Percentiles rank a stretch among this genome's conserved stretches.
Conservation (phyloP, 257 asterid species). For the Solanum chaucha region DNA sequence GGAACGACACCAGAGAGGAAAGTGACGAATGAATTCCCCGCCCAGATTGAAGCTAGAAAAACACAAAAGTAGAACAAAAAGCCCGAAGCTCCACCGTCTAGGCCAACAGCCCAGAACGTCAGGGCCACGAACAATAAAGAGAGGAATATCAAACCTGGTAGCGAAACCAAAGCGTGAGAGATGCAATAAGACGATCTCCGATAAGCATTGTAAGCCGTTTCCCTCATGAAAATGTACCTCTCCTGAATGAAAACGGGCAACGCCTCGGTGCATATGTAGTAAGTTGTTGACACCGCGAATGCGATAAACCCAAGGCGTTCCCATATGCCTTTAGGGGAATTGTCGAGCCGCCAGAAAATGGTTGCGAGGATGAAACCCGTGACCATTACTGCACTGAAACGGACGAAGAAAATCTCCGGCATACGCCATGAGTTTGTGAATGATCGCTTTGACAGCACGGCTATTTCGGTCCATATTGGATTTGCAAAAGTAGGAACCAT, state of each 20-base stretch:
- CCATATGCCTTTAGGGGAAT: slow-evolving; percentile 27
- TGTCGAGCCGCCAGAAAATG: slow-evolving; percentile 25
- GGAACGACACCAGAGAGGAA: slow-evolving; percentile 32
- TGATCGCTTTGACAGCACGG: slow-evolving; percentile 16
- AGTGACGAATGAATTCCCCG: slow-evolving; percentile 32
- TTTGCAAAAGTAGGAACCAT: slow-evolving; percentile 26
- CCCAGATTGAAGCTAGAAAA: slow-evolving; percentile 29
- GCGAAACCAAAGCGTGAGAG: slow-evolving; percentile 23
- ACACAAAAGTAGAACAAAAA: slow-evolving; percentile 18
- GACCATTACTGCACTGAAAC: slow-evolving; percentile 24
- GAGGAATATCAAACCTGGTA: slow-evolving; percentile 19
- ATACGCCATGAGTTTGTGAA: slow-evolving; percentile 25
- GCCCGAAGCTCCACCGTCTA: slow-evolving; percentile 23
- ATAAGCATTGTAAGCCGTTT: slow-evolving; percentile 30
- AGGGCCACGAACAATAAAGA: slow-evolving; percentile 11
- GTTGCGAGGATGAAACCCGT: slow-evolving; percentile 36
- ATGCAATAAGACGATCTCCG: slow-evolving; percentile 22
- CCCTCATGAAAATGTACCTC: slow-evolving; percentile 34
- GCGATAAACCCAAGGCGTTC: slow-evolving; percentile 29
- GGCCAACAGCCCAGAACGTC: slow-evolving; percentile 35
- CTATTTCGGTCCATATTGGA: slow-evolving; percentile 30
- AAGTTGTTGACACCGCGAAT: slow-evolving; percentile 27
- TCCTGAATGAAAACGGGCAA: slow-evolving; percentile 28
- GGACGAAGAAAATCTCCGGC: slow-evolving; percentile 26
- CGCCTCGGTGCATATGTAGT: slow-evolving; percentile 29